Conservation (phyloP, 805 yeast species). For the Sugiyamaella chiloensis region DNA sequence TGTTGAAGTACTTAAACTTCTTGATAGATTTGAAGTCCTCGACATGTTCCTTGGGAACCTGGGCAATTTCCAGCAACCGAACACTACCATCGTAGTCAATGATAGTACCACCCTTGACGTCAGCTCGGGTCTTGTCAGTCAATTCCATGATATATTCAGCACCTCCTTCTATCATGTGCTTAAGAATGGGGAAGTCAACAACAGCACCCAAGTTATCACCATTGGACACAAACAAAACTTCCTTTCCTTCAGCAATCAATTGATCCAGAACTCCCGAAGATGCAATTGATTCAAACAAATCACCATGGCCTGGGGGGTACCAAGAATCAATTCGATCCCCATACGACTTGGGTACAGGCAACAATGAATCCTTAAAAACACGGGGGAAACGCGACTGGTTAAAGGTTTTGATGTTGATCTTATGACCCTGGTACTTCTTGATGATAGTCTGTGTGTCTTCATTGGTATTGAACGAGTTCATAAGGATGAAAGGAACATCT, state of each 20-base stretch:
- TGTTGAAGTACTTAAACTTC: slow-evolving; percentile 96
- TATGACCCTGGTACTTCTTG: slow-evolving; percentile 94
- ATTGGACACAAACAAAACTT: slow-evolving; percentile 89
- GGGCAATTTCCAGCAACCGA: slow-evolving; percentile 92
- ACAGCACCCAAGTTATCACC: slow-evolving; percentile 99
- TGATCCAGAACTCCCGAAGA: slow-evolving; percentile 90
- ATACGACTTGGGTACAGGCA: slow-evolving; percentile 82
- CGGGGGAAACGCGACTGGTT: slow-evolving; percentile 98
- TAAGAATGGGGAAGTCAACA: slow-evolving; percentile 83
- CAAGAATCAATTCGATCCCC: slow-evolving; percentile 80
- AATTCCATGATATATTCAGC: slow-evolving; percentile 98
- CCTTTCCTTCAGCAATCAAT: slow-evolving; percentile 89
- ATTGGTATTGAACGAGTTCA: slow-evolving; percentile 98
- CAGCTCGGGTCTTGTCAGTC: slow-evolving; percentile 98
- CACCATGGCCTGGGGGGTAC: slow-evolving; percentile 99
- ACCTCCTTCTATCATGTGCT: slow-evolving; percentile 87
- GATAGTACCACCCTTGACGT: slow-evolving; percentile 98
- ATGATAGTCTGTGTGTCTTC: slow-evolving; percentile 91
- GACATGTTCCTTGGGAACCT: slow-evolving; percentile 96
- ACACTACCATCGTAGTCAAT: slow-evolving; percentile 94
- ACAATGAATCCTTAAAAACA: slow-evolving; percentile 88
- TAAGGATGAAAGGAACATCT: slow-evolving; percentile 91
- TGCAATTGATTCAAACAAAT: slow-evolving; percentile 84
- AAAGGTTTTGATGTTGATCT: slow-evolving; percentile 91
- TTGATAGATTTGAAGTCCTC: slow-evolving; percentile 98